These are phyloP conservation scores for Crotalaria pallida DNA, from an alignment of 306 rosid species.

Conservation along the genomic window DNA sequence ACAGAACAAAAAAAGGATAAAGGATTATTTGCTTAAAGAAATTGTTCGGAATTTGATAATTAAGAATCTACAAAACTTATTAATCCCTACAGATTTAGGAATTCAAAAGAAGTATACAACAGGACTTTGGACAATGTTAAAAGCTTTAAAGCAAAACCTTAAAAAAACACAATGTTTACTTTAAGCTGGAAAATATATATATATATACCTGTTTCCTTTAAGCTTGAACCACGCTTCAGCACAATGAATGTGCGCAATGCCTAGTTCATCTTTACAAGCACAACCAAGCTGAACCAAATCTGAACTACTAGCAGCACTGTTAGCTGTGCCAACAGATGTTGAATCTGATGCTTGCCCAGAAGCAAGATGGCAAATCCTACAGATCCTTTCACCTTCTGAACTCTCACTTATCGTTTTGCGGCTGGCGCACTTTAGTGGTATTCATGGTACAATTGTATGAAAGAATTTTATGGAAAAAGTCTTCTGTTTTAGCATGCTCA, in stretches of 20 bases:
- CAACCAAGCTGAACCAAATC: slow-evolving; percentile 88
- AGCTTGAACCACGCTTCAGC: too few relatives aligned
- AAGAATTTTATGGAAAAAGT: too few relatives aligned
- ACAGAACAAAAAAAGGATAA: neutral
- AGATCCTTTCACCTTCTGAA: slow-evolving; percentile 62
- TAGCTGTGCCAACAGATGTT: slow-evolving; percentile 20
- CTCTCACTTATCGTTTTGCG: slow-evolving; percentile 33
- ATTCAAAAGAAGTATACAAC: neutral
- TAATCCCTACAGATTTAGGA: neutral
- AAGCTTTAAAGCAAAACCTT: slow-evolving; percentile 11
- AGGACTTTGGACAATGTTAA: neutral
- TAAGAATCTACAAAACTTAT: neutral
- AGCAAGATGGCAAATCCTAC: slow-evolving; percentile 87
- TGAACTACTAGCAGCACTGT: slow-evolving; percentile 13
- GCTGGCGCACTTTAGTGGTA: slow-evolving; percentile 53
- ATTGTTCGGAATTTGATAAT: neutral
- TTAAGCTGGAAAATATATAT: slow-evolving; percentile 4
- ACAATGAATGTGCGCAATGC: slow-evolving; percentile 76
- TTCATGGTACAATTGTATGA: too few relatives aligned
- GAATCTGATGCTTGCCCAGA: slow-evolving; percentile 56
- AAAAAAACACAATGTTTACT: neutral
- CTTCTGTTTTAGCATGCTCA: neutral
- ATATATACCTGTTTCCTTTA: slow-evolving; percentile 80
- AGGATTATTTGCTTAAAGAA: slow-evolving; percentile 7
- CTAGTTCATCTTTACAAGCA: slow-evolving; percentile 83